phyloP scores from a whole-genome alignment of 345 rosid species.

The Aquilaria sinensis region DNA sequence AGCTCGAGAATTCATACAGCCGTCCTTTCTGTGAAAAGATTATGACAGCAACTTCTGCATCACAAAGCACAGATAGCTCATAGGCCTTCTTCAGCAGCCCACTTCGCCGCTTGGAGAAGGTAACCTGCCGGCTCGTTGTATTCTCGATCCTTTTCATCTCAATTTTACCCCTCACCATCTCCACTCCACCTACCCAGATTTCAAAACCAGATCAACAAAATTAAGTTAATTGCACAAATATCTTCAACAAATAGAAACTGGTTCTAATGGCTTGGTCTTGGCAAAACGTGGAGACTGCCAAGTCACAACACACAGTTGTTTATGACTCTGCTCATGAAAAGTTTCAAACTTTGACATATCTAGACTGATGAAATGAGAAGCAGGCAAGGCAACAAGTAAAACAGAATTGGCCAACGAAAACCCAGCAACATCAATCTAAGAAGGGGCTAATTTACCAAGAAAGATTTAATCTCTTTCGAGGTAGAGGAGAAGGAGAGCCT shows the following conservation, averaged over 20 bases:
- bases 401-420: neutral
- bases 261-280: slow-evolving; percentile 12
- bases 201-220: slow-evolving; percentile 3
- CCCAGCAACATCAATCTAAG: neutral
- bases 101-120: slow-evolving; percentile 23
- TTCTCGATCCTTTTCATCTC: slow-evolving; percentile 24
- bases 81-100: slow-evolving; percentile 22
- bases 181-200: slow-evolving; percentile 2
- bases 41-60: slow-evolving; percentile 17
- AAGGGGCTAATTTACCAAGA: neutral
- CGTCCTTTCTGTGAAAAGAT: slow-evolving; percentile 14
- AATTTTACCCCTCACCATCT: slow-evolving; percentile 23
- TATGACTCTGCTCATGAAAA: too few relatives aligned
- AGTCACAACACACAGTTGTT: neutral
- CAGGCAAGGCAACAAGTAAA: neutral
- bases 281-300: neutral
- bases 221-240: neutral
- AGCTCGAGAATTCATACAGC: slow-evolving; percentile 9
- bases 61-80: slow-evolving; percentile 14
- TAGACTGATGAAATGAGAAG: neutral
- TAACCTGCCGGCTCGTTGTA: slow-evolving; percentile 12
- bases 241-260: slow-evolving; percentile 3
- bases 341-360: too few relatives aligned
- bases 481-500: neutral
- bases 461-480: neutral